Percentiles rank a stretch among this genome's conserved stretches.
phyloP scores from a whole-genome alignment of 2,329 filamentous ascomycete species.

The Pseudogymnoascus sp. region DNA sequence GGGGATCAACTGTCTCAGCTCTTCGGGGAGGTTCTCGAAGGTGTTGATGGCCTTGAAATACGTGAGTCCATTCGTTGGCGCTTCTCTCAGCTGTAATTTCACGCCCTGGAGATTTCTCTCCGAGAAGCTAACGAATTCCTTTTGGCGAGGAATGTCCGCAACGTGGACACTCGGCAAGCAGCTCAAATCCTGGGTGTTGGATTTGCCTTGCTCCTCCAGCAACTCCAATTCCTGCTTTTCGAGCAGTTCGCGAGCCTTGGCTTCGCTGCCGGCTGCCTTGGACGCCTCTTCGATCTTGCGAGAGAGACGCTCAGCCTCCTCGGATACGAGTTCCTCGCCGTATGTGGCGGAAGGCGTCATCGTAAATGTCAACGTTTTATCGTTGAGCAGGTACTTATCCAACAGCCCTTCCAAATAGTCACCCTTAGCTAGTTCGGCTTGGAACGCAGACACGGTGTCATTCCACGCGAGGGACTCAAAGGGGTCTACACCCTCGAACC shows the following conservation, averaged over 20 bases:
- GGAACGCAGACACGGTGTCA: conserved; percentile 75
- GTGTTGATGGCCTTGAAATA: conserved; percentile 89
- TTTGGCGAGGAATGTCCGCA: conserved; percentile 74
- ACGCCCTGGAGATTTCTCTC: conserved; percentile 60
- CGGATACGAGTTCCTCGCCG: conserved; percentile 62
- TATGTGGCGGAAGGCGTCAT: conserved; percentile 82
- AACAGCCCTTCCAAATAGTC: conserved; percentile 77
- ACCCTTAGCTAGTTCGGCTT: conserved; percentile 63
- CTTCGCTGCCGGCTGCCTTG: conserved; percentile 59
- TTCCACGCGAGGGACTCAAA: conserved; percentile 91
- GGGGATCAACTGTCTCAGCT: conserved; percentile 76
- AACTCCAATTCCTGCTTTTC: conserved; percentile 73
- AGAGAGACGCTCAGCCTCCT: conserved; percentile 69
- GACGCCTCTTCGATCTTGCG: conserved; percentile 65
- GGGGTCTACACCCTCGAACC: conserved; percentile 93
- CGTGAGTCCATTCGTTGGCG: conserved; percentile 88
- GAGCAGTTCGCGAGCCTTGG: conserved; percentile 63
- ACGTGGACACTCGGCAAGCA: conserved; percentile 84
- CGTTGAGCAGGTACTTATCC: conserved; percentile 83
- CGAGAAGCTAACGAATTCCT: conserved; percentile 50
- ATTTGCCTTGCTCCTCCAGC: conserved; percentile 73
- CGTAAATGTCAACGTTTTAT: conserved; percentile 82
- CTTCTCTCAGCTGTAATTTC: conserved; percentile 81
- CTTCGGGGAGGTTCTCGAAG: conserved; percentile 70
- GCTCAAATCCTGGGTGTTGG: conserved; percentile 75